These are phyloP conservation scores for Cenococcum geophilum DNA, from an alignment of 495 filamentous ascomycete species.

Conservation along the genomic window DNA sequence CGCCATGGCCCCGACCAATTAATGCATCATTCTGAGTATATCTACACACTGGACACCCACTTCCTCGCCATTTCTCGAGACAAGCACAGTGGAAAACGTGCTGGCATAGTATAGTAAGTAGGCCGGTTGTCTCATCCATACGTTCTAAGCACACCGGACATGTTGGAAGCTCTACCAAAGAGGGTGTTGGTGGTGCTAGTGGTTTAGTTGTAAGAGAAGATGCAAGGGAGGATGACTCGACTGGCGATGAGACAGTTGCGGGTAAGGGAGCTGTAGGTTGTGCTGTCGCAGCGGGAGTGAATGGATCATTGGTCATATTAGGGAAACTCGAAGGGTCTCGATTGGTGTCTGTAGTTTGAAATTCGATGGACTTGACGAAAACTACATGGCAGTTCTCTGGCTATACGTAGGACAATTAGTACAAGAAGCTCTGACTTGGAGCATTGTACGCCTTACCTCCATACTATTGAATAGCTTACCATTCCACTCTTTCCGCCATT, in stretches of 20 bases:
- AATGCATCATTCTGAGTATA: conserved; percentile 57
- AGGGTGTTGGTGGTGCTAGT: conserved; percentile 83
- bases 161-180: conserved; percentile 85
- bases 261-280: conserved; percentile 32
- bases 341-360: conserved; percentile 45
- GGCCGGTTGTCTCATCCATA: conserved; percentile 94
- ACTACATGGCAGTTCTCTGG: conserved; percentile 95
- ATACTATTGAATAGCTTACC: conserved; percentile 91
- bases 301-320: conserved; percentile 59
- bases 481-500: conserved; percentile 85
- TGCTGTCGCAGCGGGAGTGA: conserved; percentile 44
- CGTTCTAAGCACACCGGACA: conserved; percentile 95
- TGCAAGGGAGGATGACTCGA: conserved; percentile 43
- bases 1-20: conserved; percentile 10
- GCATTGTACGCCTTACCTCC: conserved; percentile 56
- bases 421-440: neutral
- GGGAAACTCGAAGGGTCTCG: conserved; percentile 46
- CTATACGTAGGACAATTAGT: conserved; percentile 43
- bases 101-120: conserved; percentile 93
- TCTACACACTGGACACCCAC: conserved; percentile 88
- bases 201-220: conserved; percentile 65
- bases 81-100: conserved; percentile 98
- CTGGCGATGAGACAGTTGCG: conserved; percentile 28
- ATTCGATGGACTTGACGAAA: conserved; percentile 85
- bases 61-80: conserved; percentile 91